Percentiles rank a stretch among this genome's conserved stretches.
These are phyloP conservation scores for Zopfia rhizophila DNA, from an alignment of 2,329 filamentous ascomycete species.

Conservation along the genomic window DNA sequence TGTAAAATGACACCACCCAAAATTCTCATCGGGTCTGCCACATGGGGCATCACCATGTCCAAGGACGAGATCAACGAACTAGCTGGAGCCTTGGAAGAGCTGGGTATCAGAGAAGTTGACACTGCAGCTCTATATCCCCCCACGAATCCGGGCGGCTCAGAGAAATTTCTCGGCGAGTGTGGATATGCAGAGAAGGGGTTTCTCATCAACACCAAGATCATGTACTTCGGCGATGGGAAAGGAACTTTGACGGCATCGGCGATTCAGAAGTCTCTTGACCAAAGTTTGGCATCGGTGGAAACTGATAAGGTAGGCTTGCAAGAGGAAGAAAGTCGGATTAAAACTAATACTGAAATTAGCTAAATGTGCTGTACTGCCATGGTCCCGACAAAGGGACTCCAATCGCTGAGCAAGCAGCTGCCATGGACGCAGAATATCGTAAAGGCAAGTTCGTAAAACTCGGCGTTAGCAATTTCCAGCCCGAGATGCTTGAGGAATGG, in stretches of 20 bases:
- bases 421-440: constrained; percentile 14
- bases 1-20: constrained; percentile 15
- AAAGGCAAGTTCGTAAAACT: constrained; percentile 14
- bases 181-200: constrained; percentile 48
- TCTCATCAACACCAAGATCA: constrained; percentile 54
- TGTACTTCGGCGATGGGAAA: constrained; percentile 43
- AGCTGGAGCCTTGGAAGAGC: constrained; percentile 29
- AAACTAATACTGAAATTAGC: constrained; percentile 4
- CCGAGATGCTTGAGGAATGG: constrained; percentile 13
- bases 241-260: constrained; percentile 38
- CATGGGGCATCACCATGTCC: not conserved
- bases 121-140: constrained; percentile 47
- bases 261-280: constrained; percentile 36
- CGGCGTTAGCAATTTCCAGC: constrained; percentile 20
- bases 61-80: constrained; percentile 2
- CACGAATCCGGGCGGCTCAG: constrained; percentile 29
- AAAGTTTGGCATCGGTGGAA: constrained; percentile 33
- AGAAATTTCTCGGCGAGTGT: constrained; percentile 48
- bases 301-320: constrained; percentile 5
- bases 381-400: constrained; percentile 19
- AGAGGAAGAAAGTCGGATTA: not conserved
- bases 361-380: constrained; percentile 21
- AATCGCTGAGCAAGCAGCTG: constrained; percentile 14
- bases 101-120: constrained; percentile 40
- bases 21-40: not conserved